Evolutionary conservation across 2,329 filamentous ascomycete genomes (phyloP), one percentile per base, ranked within the genome.

Genomic region (Colletotrichum horii): DNA sequence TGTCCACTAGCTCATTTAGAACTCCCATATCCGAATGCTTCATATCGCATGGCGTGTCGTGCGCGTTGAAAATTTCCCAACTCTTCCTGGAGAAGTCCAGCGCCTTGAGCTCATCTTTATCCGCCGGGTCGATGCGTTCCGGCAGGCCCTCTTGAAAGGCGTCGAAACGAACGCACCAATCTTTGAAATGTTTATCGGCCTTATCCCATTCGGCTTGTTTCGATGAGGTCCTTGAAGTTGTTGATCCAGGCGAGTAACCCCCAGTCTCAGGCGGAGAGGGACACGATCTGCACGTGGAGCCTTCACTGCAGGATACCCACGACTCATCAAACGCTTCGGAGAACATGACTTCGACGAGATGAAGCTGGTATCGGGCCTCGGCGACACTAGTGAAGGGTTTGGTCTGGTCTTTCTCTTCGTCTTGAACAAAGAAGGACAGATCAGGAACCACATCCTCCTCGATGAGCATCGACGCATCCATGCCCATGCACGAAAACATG

Each of bases 401-500:
- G 36, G 14, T 32, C 8, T 19, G 4, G 34, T 66, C 30, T n/a
- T 32, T 28, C 24, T 28, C 55, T 22, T 71, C 62, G 22, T 61
- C 48, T 16, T 48, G 52, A 30, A 61, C 60, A 28, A 75, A 75
- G 38, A 71, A 75, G 19, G 72, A 64, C 14, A 75, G 24, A 24
- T 75, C 72, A 16, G 72, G 72, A 4, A 75, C n/a, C 4, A 75
- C 24, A 16, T 66, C 61, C n/a, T 65, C 30, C n/a, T 75, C 72
- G 38, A 64, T 67, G 1, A 75, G 62, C 68, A 71, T 67, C 1
- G 72, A 66, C 14, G 68, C 62, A 28, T 72, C 68, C 72, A 75
- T 66, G 52, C 72, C 72, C 55, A 75, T 66, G n/a, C 62, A 72
- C 2, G 55, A 55, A 16, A 75, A 75, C 72, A 75, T 71, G 62